Conservation (phyloP, 2,329 filamentous ascomycete genomes). For the Aspergillus carbonarius region DNA sequence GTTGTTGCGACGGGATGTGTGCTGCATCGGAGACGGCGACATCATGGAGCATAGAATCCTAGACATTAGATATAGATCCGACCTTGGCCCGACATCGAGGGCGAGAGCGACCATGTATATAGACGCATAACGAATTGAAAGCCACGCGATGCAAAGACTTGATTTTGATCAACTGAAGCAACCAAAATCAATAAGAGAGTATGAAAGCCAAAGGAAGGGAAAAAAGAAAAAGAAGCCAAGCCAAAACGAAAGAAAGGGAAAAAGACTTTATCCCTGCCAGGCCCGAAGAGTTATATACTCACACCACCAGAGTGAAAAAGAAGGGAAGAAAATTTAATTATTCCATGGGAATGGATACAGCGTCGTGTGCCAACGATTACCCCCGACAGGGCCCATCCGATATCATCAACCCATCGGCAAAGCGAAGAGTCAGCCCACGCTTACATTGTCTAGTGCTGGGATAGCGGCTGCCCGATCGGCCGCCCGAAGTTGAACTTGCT, state of each 20-base stretch:
- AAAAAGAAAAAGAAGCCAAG: not conserved
- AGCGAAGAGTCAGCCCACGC: slow-evolving; percentile 12
- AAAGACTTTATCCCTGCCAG: slow-evolving; percentile 5
- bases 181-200: not conserved
- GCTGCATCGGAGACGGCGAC: not conserved
- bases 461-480: slow-evolving; percentile 17
- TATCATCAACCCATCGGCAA: slow-evolving; percentile 12
- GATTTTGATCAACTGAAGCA: not conserved
- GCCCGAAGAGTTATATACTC: not conserved
- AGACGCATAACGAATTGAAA: not conserved
- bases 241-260: not conserved
- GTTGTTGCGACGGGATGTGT: not conserved
- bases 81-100: not conserved
- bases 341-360: not conserved
- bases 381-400: not conserved
- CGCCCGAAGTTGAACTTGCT: slow-evolving; percentile 1
- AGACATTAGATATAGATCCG: slow-evolving; percentile 4
- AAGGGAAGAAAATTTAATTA: not conserved
- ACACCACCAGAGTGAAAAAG: not conserved
- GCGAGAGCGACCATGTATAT: not conserved
- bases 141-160: not conserved
- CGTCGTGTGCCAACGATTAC: not conserved
- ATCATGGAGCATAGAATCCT: not conserved
- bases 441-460: slow-evolving; percentile 5
- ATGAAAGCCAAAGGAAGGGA: not conserved